These are phyloP conservation scores for Penicillium paxilli DNA, from an alignment of 495 filamentous ascomycete genomes.

Conservation along the genomic window DNA sequence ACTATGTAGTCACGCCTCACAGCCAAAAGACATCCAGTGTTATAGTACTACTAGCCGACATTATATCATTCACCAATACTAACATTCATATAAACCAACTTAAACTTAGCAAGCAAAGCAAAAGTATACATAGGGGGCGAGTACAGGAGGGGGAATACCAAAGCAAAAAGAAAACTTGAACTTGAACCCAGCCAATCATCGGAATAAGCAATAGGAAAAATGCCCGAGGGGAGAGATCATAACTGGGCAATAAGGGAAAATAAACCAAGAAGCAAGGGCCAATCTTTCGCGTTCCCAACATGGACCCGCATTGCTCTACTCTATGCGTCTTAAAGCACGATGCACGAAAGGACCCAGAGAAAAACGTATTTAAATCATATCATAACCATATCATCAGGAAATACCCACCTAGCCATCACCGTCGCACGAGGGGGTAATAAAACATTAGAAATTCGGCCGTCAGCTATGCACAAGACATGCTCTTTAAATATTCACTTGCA, in stretches of 20 bases:
- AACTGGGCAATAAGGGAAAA: neutral
- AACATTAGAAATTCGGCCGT: neutral
- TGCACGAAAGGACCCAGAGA: neutral
- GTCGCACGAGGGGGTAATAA: too few relatives aligned
- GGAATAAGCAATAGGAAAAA: constrained; percentile 4
- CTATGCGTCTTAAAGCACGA: constrained; percentile 1
- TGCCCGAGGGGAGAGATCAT: constrained; percentile 4
- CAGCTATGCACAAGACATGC: neutral
- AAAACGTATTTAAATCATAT: neutral
- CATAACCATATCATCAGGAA: neutral
- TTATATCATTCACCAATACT: constrained; percentile 2
- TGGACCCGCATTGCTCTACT: constrained; percentile 6
- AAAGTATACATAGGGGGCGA: constrained; percentile 12
- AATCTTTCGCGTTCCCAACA: neutral
- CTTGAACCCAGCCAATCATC: neutral
- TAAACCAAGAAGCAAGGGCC: neutral
- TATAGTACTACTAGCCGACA: too few relatives aligned
- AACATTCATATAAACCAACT: neutral
- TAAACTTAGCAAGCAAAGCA: neutral
- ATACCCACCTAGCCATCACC: too few relatives aligned
- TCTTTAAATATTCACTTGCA: neutral
- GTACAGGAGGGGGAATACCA: constrained; percentile 31
- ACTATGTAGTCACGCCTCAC: too few relatives aligned
- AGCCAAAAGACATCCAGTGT: too few relatives aligned
- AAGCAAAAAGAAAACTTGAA: constrained; percentile 1